Conservation (phyloP, 768 basidiomycete species). For the Russula foetens region DNA sequence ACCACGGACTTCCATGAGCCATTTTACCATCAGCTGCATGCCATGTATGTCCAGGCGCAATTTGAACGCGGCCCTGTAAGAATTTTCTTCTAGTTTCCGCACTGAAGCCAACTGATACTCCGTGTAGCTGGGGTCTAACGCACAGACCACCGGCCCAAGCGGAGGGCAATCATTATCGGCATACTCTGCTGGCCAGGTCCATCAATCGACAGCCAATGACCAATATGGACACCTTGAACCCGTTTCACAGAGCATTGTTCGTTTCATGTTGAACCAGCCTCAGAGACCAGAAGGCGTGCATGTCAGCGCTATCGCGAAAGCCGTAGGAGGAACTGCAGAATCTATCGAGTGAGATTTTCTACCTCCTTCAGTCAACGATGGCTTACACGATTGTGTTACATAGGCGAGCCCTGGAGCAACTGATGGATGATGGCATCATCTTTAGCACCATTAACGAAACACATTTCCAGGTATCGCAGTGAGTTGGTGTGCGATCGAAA, state of each 20-base stretch:
- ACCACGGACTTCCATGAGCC: conserved; percentile 68
- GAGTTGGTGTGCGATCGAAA: neutral
- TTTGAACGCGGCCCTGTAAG: conserved; percentile 61
- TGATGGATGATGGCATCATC: conserved; percentile 75
- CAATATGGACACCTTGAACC: conserved; percentile 42
- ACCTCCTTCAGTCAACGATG: conserved; percentile 2
- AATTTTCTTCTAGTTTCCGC: neutral
- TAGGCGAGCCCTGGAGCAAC: conserved; percentile 64
- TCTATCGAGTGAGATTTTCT: conserved; percentile 38
- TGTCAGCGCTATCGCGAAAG: conserved; percentile 62
- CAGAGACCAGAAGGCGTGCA: conserved; percentile 58
- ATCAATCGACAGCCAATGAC: conserved; percentile 11
- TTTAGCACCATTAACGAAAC: conserved; percentile 78
- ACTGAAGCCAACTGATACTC: neutral
- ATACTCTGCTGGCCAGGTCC: conserved; percentile 29
- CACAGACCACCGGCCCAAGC: conserved; percentile 1
- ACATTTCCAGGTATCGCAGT: conserved; percentile 52
- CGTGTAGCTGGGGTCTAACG: conserved; percentile 21
- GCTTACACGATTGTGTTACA: neutral
- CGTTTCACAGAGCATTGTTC: conserved; percentile 55
- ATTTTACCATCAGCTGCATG: conserved; percentile 75
- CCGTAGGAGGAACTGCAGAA: conserved; percentile 49
- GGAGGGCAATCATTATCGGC: conserved; percentile 23
- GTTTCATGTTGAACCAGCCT: conserved; percentile 47
- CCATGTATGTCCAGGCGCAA: conserved; percentile 57